Base-by-base conservation (phyloP, 1,284 basidiomycete species). In the Melampsora americana region DNA sequence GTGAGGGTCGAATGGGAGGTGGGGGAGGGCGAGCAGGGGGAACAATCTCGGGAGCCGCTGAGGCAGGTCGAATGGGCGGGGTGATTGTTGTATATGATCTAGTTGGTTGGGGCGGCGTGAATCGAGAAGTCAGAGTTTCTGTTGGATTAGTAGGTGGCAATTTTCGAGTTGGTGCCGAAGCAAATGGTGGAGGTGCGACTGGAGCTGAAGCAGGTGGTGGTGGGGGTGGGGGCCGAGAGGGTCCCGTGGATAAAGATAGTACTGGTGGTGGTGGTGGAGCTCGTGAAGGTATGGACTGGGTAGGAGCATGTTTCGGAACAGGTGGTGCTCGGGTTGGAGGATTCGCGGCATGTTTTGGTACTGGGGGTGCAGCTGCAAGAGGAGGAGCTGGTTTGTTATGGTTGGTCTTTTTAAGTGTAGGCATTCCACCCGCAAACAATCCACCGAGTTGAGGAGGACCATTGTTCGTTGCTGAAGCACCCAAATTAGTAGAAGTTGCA, bases 351-450 rank as follows among this genome's bases (percentile, higher is more conserved):
- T 53, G 72, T 66, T 66, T 72, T 20, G 72, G 65, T n/a, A 60
- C 56, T 16, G 72, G 72, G 14, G 65, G 64, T 28, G 72, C 64
- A 42, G 72, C 44, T 61, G 65, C 66, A 48, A 65, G 53, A 14
- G 61, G 46, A 42, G 71, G 62, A 56, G 72, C 32, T 30, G 26
- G 30, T 44, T 53, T 59, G 28, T 12, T 30, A 18, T 20, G 39
- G 26, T 39, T 74, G 16, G 72, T 74, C 59, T 74, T 74, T 70
- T 79, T 81, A 60, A 81, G 78, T 23, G 80, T 80, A 16, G 80
- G 80, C 78, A 81, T 81, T 1, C 80, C 80, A n/a, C 80, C 80
- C 0, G 80, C 79, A 53, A 81, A 81, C 1, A 81, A 69, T 1
- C 80, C 80, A 20, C 79, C 80, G 67, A 81, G 77, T 46, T 78